These are phyloP conservation scores for Triticum turgidum DNA, from an alignment of 176 grass and related monocot genomes.

Conservation along the genomic window DNA sequence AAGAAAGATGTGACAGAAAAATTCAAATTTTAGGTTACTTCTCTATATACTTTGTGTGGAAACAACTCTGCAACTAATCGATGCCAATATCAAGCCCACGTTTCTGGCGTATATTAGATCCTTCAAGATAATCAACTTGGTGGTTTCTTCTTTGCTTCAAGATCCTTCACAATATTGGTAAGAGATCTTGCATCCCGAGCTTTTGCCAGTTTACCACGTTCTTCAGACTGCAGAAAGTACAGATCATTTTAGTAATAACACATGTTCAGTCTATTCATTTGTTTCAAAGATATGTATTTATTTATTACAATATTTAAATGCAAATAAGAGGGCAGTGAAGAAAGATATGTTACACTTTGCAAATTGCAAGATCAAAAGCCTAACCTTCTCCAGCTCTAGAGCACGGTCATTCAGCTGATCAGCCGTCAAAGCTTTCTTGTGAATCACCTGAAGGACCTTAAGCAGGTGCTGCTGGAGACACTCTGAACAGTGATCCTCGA, in stretches of 20 bases:
- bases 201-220: conserved; percentile 47
- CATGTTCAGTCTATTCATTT: background rate
- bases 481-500: conserved; percentile 59
- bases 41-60: background rate
- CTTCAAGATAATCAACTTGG: background rate
- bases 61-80: conserved; percentile 25
- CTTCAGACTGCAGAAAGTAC: conserved; percentile 43
- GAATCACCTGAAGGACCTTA: conserved; percentile 58
- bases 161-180: conserved; percentile 62
- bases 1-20: background rate
- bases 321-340: background rate
- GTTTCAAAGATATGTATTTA: too few relatives aligned
- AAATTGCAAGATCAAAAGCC: conserved; percentile 20
- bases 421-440: conserved; percentile 47
- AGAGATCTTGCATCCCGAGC: conserved; percentile 69
- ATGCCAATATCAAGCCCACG: background rate
- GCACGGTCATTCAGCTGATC: conserved; percentile 57
- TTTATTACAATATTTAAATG: background rate
- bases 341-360: background rate
- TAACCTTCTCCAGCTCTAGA: conserved; percentile 72
- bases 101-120: background rate
- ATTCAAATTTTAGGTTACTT: conserved; percentile 8
- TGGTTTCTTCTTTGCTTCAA: conserved; percentile 56
- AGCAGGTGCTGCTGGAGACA: conserved; percentile 57
- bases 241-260: background rate